Evolutionary conservation across 768 basidiomycete species (phyloP).

Genomic region (Leucocoprinus sp.): DNA sequence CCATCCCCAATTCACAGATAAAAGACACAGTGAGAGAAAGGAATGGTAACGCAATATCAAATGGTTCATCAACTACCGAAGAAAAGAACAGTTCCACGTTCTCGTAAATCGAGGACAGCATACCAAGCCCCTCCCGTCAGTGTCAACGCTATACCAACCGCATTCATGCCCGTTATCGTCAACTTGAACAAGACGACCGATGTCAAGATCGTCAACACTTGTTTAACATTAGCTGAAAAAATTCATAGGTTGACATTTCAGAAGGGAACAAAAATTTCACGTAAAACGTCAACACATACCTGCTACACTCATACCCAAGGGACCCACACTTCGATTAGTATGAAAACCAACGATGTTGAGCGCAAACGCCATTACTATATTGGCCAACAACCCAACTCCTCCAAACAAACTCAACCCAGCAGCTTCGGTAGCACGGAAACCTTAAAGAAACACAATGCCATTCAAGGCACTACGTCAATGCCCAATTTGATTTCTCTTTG

Average conservation of each 20-base stretch:
- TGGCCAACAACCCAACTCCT: constrained; percentile 44
- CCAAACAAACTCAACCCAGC: constrained; percentile 5
- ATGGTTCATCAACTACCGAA: too few relatives aligned
- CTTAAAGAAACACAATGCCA: constrained; percentile 24
- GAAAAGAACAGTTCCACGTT: constrained; percentile 21
- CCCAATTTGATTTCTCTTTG: background rate
- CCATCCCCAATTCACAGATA: too few relatives aligned
- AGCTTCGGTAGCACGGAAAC: constrained; percentile 11
- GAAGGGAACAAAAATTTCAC: background rate
- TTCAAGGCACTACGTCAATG: constrained; percentile 1
- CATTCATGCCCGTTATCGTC: constrained; percentile 72
- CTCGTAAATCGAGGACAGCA: constrained; percentile 54
- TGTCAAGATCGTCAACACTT: constrained; percentile 81
- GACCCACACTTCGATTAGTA: constrained; percentile 88
- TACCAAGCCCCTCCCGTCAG: constrained; percentile 83
- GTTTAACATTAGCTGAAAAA: constrained; percentile 76
- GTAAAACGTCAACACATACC: constrained; percentile 39
- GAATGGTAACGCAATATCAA: too few relatives aligned
- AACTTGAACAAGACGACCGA: constrained; percentile 82
- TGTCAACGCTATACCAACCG: constrained; percentile 76
- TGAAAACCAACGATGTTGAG: constrained; percentile 93
- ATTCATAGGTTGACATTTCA: background rate
- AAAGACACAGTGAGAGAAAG: too few relatives aligned
- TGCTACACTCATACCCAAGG: constrained; percentile 86
- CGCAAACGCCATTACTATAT: constrained; percentile 84